Percentiles rank a stretch among this genome's conserved stretches.
These are phyloP conservation scores for Echinochloa phyllopogon DNA, from an alignment of 176 grass and related monocot genomes.

Conservation along the genomic window DNA sequence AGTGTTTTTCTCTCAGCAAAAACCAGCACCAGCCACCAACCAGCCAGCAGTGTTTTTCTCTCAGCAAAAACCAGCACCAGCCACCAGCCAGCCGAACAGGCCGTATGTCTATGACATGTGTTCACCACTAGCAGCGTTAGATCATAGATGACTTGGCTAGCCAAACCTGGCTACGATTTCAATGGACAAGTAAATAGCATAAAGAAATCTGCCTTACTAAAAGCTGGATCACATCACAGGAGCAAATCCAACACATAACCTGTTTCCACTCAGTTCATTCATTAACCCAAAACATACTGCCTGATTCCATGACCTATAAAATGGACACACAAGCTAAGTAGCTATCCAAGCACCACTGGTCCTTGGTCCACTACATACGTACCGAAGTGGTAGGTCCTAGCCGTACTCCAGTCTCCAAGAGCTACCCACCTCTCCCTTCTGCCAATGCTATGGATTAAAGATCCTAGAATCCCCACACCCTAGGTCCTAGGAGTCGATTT, in stretches of 20 bases:
- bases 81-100: no score
- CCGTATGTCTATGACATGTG: no score
- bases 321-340: not conserved
- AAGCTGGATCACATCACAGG: not conserved
- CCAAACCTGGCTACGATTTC: not conserved
- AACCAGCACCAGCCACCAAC: no score
- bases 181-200: not conserved
- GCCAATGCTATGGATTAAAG: not conserved
- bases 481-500: not conserved
- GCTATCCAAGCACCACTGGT: not conserved
- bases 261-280: not conserved
- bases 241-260: not conserved
- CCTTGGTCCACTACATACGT: not conserved
- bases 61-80: no score
- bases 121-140: no score
- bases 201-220: not conserved
- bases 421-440: not conserved
- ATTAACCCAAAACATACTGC: not conserved
- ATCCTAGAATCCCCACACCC: conserved; percentile 5
- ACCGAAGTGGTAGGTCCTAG: not conserved
- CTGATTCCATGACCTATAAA: not conserved
- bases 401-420: not conserved
- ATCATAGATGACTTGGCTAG: conserved; percentile 1
- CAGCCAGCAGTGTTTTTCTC: no score
- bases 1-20: no score